Conservation (phyloP, 352 stramenopile genomes). For the Lagenidium giganteum region DNA sequence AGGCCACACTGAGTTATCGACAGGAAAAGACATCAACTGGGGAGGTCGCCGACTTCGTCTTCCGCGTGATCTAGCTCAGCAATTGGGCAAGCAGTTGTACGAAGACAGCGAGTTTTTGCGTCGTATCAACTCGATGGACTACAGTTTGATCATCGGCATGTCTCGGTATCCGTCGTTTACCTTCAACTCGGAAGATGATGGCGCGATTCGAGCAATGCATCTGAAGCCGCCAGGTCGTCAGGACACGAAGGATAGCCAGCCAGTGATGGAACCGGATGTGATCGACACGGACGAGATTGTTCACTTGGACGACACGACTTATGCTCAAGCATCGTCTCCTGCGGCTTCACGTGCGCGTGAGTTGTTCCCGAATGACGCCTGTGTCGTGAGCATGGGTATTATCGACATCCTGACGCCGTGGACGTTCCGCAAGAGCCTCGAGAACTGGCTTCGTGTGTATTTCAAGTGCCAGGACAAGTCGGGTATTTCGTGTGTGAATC, state of each 20-base stretch:
- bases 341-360: conserved; percentile 13
- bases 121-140: conserved; percentile 97
- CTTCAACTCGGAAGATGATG: conserved; percentile 15
- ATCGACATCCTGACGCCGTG: conserved; percentile 97
- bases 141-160: conserved; percentile 94
- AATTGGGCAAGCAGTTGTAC: conserved; percentile 81
- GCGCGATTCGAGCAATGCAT: conserved; percentile 4
- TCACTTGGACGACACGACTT: conserved; percentile 25
- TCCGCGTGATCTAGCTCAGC: conserved; percentile 56
- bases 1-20: conserved; percentile 72
- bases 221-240: no score
- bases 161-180: conserved; percentile 32
- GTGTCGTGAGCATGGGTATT: conserved; percentile 94
- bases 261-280: neutral
- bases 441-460: conserved; percentile 83
- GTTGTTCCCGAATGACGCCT: conserved; percentile 58
- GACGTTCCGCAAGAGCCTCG: conserved; percentile 90
- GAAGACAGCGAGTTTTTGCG: conserved; percentile 91
- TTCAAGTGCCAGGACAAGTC: conserved; percentile 71
- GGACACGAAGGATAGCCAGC: no score
- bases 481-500: conserved; percentile 83
- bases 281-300: conserved; percentile 28
- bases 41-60: conserved; percentile 70
- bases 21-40: conserved; percentile 88
- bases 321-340: conserved; percentile 57